These are phyloP conservation scores for Pugionium dolabratum DNA, from an alignment of 345 rosid genomes.

Conservation along the genomic window DNA sequence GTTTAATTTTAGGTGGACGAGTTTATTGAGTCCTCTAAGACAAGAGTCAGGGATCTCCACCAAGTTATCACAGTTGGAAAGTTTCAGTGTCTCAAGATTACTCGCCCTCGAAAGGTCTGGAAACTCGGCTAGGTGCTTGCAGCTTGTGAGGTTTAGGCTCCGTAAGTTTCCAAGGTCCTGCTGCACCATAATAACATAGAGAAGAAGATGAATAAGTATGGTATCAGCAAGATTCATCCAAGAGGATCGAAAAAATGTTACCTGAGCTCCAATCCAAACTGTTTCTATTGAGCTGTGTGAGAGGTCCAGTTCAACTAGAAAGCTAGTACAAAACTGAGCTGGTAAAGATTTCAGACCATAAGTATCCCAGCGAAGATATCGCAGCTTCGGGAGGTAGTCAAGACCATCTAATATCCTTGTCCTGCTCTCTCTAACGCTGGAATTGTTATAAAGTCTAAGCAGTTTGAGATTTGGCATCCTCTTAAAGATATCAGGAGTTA, in stretches of 20 bases:
- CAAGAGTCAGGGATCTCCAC: slow-evolving; percentile 24
- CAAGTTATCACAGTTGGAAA: slow-evolving; percentile 29
- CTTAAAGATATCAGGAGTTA: slow-evolving; percentile 24
- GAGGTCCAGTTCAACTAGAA: slow-evolving; percentile 32
- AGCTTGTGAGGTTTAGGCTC: slow-evolving; percentile 35
- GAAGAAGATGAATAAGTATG: not conserved
- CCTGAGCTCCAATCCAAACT: slow-evolving; percentile 34
- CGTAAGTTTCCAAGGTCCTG: slow-evolving; percentile 37
- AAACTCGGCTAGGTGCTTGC: slow-evolving; percentile 34
- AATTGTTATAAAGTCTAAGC: slow-evolving; percentile 16
- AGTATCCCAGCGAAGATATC: slow-evolving; percentile 32
- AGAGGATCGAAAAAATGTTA: slow-evolving; percentile 1
- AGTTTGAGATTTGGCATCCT: slow-evolving; percentile 36
- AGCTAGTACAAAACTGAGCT: slow-evolving; percentile 31
- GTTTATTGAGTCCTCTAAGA: slow-evolving; percentile 37
- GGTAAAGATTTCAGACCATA: slow-evolving; percentile 24
- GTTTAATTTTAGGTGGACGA: slow-evolving; percentile 23
- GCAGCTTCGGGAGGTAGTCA: slow-evolving; percentile 13
- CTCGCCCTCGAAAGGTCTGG: slow-evolving; percentile 39
- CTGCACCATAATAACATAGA: slow-evolving; percentile 9
- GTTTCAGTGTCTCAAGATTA: slow-evolving; percentile 35
- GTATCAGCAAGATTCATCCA: slow-evolving; percentile 5
- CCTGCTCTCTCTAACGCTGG: slow-evolving; percentile 14
- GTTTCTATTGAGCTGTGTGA: slow-evolving; percentile 34
- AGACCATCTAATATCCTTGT: slow-evolving; percentile 32